These are phyloP conservation scores for Lactarius hatsudake DNA, from an alignment of 768 basidiomycete genomes.

Conservation along the genomic window DNA sequence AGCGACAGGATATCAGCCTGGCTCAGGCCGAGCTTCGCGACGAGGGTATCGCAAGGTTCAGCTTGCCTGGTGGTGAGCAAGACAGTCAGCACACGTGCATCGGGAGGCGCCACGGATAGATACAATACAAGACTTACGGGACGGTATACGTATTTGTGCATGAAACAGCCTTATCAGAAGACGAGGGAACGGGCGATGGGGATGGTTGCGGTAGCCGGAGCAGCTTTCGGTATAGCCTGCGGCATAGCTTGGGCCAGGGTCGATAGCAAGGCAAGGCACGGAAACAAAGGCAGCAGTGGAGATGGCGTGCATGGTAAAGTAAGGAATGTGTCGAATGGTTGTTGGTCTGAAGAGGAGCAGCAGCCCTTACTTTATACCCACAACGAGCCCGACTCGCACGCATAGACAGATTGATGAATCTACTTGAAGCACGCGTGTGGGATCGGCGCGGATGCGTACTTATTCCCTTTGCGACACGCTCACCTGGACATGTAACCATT, in stretches of 20 bases:
- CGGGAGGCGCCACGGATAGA: neutral
- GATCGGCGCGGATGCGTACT: neutral
- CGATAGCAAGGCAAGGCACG: constrained; percentile 3
- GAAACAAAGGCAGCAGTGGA: constrained; percentile 2
- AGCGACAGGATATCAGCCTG: neutral
- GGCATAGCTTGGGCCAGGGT: neutral
- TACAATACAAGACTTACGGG: neutral
- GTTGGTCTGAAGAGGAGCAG: neutral
- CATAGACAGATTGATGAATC: neutral
- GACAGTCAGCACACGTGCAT: neutral
- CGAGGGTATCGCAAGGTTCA: constrained; percentile 10
- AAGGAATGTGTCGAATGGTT: neutral
- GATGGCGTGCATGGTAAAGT: constrained; percentile 6
- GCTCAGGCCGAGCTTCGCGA: neutral
- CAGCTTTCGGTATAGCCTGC: no score
- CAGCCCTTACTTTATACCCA: neutral
- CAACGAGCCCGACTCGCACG: no score
- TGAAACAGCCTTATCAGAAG: neutral
- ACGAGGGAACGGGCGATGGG: neutral
- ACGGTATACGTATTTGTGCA: neutral
- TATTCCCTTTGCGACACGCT: neutral
- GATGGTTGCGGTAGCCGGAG: no score
- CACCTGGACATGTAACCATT: neutral
- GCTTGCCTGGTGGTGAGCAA: neutral
- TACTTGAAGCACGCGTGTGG: neutral